Conservation (phyloP, 2,329 filamentous ascomycete genomes). For the Pezicula radicicola region DNA sequence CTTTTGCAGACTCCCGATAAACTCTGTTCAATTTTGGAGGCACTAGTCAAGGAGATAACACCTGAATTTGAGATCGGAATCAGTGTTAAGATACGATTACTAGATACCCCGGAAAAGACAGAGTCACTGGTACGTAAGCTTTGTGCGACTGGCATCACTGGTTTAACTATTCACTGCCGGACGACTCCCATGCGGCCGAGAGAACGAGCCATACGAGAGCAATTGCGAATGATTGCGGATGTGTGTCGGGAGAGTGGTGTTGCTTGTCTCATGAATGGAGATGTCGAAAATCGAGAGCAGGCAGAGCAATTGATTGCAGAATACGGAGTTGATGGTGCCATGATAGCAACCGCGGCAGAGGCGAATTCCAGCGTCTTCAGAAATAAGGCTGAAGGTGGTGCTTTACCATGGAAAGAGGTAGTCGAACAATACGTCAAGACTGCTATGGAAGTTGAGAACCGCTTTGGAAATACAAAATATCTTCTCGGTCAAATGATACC, state of each 20-base stretch:
- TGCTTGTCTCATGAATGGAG: slow-evolving; percentile 93
- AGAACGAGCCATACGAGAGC: slow-evolving; percentile 80
- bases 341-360: slow-evolving; percentile 95
- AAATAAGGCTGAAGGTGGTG: slow-evolving; percentile 62
- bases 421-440: slow-evolving; percentile 71
- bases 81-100: slow-evolving; percentile 91
- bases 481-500: slow-evolving; percentile 82
- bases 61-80: slow-evolving; percentile 84
- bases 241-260: slow-evolving; percentile 84
- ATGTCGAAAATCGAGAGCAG: slow-evolving; percentile 74
- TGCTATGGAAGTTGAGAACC: slow-evolving; percentile 77
- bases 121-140: slow-evolving; percentile 74
- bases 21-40: slow-evolving; percentile 77
- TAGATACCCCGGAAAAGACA: slow-evolving; percentile 75
- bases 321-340: slow-evolving; percentile 87
- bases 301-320: slow-evolving; percentile 69
- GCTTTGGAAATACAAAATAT: slow-evolving; percentile 91
- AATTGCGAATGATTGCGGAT: slow-evolving; percentile 78
- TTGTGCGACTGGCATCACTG: slow-evolving; percentile 84
- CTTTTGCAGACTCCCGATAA: slow-evolving; percentile 81
- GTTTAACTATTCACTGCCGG: slow-evolving; percentile 90
- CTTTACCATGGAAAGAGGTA: slow-evolving; percentile 73
- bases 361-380: slow-evolving; percentile 88
- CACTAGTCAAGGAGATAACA: slow-evolving; percentile 75
- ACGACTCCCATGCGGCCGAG: slow-evolving; percentile 94